phyloP scores from a whole-genome alignment of 139 green algal genomes.

The Coelastrella sp. region DNA sequence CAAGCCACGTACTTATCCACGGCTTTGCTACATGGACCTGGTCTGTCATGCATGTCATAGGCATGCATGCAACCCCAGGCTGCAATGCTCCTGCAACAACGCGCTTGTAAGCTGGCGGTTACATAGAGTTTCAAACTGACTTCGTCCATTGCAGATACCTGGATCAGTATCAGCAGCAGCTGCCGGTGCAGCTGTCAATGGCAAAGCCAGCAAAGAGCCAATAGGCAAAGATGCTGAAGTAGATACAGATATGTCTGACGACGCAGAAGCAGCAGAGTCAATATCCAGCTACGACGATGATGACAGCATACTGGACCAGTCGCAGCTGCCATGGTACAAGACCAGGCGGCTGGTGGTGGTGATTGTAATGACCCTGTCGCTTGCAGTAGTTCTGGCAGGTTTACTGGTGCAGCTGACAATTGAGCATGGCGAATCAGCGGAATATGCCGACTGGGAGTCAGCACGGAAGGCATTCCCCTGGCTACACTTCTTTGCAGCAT shows the following conservation, averaged over 20 bases:
- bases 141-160: neutral
- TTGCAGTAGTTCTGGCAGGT: neutral
- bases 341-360: neutral
- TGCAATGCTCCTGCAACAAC: neutral
- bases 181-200: neutral
- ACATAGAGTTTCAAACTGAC: too few species aligned
- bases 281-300: neutral
- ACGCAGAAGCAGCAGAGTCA: neutral
- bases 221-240: neutral
- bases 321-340: neutral
- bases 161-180: neutral
- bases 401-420: slow-evolving; percentile 3
- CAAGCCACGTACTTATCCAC: too few species aligned
- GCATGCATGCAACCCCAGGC: neutral
- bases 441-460: neutral
- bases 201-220: neutral
- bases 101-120: neutral
- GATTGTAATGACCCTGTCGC: neutral
- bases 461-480: slow-evolving; percentile 10
- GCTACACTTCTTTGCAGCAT: slow-evolving; percentile 30
- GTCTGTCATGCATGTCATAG: too few species aligned
- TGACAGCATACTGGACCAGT: neutral
- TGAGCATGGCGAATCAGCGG: neutral
- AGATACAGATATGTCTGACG: neutral
- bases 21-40: too few species aligned